phyloP scores from a whole-genome alignment of 371 early-diverging fungal species.

The Sporodiniella umbellata region DNA sequence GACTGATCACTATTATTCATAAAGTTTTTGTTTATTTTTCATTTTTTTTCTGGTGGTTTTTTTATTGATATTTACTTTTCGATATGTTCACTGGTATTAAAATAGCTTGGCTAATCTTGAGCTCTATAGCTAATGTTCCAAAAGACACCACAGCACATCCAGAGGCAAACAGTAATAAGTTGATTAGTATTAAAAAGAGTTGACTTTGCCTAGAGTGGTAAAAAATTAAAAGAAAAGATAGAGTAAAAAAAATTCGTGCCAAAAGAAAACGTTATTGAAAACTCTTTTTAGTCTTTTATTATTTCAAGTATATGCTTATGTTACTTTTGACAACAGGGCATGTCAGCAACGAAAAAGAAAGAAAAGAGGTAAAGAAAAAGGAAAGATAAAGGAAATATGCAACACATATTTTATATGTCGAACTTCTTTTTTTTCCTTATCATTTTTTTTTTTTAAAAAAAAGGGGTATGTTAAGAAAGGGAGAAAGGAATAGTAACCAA shows the following conservation, averaged over 20 bases:
- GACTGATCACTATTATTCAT: constrained; percentile 27
- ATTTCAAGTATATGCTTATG: too few species aligned
- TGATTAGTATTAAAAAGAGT: constrained; percentile 27
- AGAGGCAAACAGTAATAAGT: constrained; percentile 31
- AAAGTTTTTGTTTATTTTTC: not conserved
- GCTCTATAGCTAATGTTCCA: constrained; percentile 33
- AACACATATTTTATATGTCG: not conserved
- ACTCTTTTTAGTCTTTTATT: not conserved
- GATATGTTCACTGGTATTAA: constrained; percentile 38
- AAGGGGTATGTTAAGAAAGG: not conserved
- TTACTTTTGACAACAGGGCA: constrained; percentile 49
- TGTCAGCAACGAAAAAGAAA: constrained; percentile 1
- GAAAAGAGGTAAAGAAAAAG: constrained; percentile 2
- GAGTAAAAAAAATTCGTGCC: too few species aligned
- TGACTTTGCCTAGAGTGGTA: constrained; percentile 23
- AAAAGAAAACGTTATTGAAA: not conserved
- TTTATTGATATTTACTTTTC: too few species aligned
- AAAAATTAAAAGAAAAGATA: not conserved
- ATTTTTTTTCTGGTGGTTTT: not conserved
- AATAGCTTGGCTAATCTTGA: constrained; percentile 23
- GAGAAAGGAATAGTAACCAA: not conserved
- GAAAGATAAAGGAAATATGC: not conserved
- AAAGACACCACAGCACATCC: constrained; percentile 32
- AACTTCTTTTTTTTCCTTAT: too few species aligned
- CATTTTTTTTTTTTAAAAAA: too few species aligned